Conservation (phyloP, 306 rosid species). For the Boehmeria nivea region DNA sequence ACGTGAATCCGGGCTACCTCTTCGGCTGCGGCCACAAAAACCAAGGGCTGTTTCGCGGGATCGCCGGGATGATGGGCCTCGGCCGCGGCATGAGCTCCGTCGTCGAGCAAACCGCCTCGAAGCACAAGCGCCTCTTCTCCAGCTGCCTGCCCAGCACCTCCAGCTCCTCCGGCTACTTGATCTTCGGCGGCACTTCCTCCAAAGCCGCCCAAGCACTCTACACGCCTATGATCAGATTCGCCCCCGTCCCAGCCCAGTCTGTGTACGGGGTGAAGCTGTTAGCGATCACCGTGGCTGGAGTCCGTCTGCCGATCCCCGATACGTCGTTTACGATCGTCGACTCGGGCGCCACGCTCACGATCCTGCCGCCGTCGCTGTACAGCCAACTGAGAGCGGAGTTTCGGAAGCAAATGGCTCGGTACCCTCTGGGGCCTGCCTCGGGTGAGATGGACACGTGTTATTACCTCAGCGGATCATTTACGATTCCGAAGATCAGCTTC, state of each 20-base stretch:
- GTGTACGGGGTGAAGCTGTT: constrained; percentile 44
- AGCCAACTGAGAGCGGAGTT: constrained; percentile 22
- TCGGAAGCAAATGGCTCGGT: constrained; percentile 41
- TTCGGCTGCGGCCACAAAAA: too few relatives aligned
- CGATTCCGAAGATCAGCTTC: too few relatives aligned
- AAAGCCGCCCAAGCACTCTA: too few relatives aligned
- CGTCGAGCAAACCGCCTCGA: constrained; percentile 49
- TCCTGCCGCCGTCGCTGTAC: constrained; percentile 58
- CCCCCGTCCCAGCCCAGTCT: too few relatives aligned
- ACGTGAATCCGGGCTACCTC: constrained; percentile 29
- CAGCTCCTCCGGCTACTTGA: constrained; percentile 43
- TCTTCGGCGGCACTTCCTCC: constrained; percentile 32
- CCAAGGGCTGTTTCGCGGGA: constrained; percentile 57
- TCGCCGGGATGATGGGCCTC: constrained; percentile 67
- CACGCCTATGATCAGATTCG: too few relatives aligned
- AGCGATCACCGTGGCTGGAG: constrained; percentile 36
- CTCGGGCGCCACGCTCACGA: constrained; percentile 69
- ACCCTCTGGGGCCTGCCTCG: constrained; percentile 26
- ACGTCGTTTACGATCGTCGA: constrained; percentile 55
- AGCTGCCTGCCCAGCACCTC: constrained; percentile 62
- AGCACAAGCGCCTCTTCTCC: constrained; percentile 49
- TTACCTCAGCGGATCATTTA: too few relatives aligned
- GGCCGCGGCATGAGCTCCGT: constrained; percentile 59
- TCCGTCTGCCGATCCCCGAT: constrained; percentile 26
- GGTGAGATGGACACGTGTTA: too few relatives aligned